These are phyloP conservation scores for Posidonia australis DNA, from an alignment of 106 monocot genomes.

Conservation along the genomic window DNA sequence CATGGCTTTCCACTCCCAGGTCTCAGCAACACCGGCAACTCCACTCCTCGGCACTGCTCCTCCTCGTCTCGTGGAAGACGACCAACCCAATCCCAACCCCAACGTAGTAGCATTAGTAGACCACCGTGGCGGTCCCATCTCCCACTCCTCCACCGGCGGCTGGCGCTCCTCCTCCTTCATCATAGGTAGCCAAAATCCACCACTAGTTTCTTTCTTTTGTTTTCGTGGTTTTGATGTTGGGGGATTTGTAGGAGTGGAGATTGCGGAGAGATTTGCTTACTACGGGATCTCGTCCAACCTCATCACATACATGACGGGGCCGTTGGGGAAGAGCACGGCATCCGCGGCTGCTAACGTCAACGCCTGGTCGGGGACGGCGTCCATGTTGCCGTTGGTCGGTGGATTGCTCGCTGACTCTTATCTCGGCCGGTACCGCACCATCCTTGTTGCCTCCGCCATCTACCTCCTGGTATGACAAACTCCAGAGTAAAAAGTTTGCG, in stretches of 20 bases:
- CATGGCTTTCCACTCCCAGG: too few relatives aligned
- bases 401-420: slow-evolving; percentile 55
- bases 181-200: slow-evolving; percentile 20
- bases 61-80: slow-evolving; percentile 1
- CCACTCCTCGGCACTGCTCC: neutral
- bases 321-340: slow-evolving; percentile 35
- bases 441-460: slow-evolving; percentile 33
- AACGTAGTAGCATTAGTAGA: neutral
- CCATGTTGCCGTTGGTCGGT: slow-evolving; percentile 43
- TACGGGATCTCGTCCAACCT: slow-evolving; percentile 51
- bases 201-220: neutral
- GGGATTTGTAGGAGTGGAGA: slow-evolving; percentile 32
- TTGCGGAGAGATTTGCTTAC: slow-evolving; percentile 47
- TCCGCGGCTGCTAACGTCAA: slow-evolving; percentile 50
- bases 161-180: slow-evolving; percentile 42
- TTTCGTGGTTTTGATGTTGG: neutral
- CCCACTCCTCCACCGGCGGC: slow-evolving; percentile 20
- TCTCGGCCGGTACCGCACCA: slow-evolving; percentile 51
- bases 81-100: neutral
- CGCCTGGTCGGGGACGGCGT: slow-evolving; percentile 37
- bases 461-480: slow-evolving; percentile 32
- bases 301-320: slow-evolving; percentile 56
- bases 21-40: too few relatives aligned
- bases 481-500: too few relatives aligned
- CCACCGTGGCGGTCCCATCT: slow-evolving; percentile 16